Percentiles rank a stretch among this genome's conserved stretches.
phyloP scores from a whole-genome alignment of 176 grass and related monocot species.

The Avena insularis region DNA sequence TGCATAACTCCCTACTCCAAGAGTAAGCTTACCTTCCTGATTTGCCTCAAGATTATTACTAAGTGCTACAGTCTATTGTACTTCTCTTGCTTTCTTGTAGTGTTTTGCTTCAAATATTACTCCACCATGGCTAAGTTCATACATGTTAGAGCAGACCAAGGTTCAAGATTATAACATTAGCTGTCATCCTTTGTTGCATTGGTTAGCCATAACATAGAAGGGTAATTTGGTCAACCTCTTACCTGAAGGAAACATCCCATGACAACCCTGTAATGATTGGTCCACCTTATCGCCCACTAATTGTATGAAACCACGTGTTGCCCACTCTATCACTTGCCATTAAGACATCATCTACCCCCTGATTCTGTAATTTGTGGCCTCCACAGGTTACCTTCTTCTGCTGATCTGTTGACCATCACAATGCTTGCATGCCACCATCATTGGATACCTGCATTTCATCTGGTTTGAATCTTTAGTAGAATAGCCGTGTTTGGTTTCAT shows the following conservation, averaged over 20 bases:
- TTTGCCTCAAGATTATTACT: slow-evolving; percentile 28
- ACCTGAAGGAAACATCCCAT: slow-evolving; percentile 9
- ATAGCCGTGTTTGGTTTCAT: slow-evolving; percentile 3
- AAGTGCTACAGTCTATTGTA: background rate
- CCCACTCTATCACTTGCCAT: background rate
- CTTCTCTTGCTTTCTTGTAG: slow-evolving; percentile 11
- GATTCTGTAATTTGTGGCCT: background rate
- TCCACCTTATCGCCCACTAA: background rate
- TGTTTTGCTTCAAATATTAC: slow-evolving; percentile 7
- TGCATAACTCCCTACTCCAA: slow-evolving; percentile 74
- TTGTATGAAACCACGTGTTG: background rate
- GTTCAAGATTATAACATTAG: background rate
- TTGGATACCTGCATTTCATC: slow-evolving; percentile 17
- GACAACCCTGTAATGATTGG: background rate
- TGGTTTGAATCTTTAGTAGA: slow-evolving; percentile 1
- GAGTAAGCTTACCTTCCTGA: slow-evolving; percentile 52
- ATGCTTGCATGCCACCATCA: background rate
- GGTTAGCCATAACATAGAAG: slow-evolving; percentile 1
- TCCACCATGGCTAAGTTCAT: background rate
- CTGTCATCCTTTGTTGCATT: background rate
- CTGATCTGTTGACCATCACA: background rate
- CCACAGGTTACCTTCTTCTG: background rate
- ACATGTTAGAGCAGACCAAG: background rate
- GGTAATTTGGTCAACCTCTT: background rate
- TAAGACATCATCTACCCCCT: background rate